Evolutionary conservation across 441 rosid species (phyloP).

Genomic region (Croton setiger): DNA sequence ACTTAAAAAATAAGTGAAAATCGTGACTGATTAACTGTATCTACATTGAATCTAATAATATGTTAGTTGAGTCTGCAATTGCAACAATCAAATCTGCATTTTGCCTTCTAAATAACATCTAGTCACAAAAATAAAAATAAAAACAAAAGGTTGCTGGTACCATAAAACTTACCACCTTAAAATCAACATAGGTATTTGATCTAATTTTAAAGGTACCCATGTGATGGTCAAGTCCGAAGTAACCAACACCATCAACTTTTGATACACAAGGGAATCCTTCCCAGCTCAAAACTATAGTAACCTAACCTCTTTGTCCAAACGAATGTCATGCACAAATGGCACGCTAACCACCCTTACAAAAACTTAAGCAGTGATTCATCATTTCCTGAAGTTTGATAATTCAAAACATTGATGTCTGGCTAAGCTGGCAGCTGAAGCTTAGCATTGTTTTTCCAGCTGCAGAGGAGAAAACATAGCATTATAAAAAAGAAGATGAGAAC

Average conservation of each 20-base stretch:
- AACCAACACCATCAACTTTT: not conserved
- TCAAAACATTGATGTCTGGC: not conserved
- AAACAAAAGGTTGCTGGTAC: constrained; percentile 17
- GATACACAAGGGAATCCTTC: not conserved
- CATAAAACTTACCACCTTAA: constrained; percentile 11
- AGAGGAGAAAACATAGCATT: not conserved
- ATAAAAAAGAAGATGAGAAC: not conserved
- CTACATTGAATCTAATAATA: not conserved
- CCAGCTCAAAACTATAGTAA: constrained; percentile 5
- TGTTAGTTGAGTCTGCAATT: no score
- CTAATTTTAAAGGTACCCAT: constrained; percentile 10
- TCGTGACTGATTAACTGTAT: not conserved
- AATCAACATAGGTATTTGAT: constrained; percentile 5
- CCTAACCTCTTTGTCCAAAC: constrained; percentile 7
- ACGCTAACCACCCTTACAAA: not conserved
- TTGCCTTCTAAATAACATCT: constrained; percentile 12
- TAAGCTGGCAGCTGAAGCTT: constrained; percentile 94
- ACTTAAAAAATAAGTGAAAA: no score
- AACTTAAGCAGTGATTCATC: not conserved
- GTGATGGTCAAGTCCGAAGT: not conserved
- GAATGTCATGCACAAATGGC: not conserved
- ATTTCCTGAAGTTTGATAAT: constrained; percentile 7
- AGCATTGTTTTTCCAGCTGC: constrained; percentile 90
- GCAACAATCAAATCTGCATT: not conserved
- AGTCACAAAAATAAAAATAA: constrained; percentile 20